A percentile compares a stretch with the other conserved stretches of the same genome.
These are phyloP conservation scores for Mariannaea elegans DNA, from an alignment of 2,329 filamentous ascomycete genomes.

Conservation along the genomic window DNA sequence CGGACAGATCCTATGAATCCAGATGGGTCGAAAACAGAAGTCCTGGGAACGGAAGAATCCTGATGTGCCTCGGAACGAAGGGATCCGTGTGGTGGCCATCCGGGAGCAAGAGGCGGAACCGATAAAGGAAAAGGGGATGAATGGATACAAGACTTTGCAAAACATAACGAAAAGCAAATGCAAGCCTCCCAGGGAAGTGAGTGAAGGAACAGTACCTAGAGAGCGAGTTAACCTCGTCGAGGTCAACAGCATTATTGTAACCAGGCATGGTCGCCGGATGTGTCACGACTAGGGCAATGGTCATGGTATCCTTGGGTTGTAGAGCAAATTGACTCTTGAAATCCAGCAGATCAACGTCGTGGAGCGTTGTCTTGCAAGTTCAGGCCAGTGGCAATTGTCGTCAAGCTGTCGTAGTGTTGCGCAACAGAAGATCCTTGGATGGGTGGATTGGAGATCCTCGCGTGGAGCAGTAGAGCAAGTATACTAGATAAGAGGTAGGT, in stretches of 20 bases:
- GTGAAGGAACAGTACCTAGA: constrained; percentile 67
- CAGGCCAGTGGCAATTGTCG: constrained; percentile 41
- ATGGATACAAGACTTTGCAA: constrained; percentile 41
- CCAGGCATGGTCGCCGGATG: constrained; percentile 62
- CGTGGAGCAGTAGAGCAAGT: constrained; percentile 29
- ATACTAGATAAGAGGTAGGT: constrained; percentile 25
- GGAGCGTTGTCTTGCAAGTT: constrained; percentile 40
- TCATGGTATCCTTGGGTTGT: constrained; percentile 56
- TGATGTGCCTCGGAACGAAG: constrained; percentile 27
- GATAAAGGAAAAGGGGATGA: constrained; percentile 21
- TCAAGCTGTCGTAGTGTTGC: constrained; percentile 37
- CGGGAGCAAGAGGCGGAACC: constrained; percentile 36
- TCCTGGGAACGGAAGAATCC: constrained; percentile 8
- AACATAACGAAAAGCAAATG: constrained; percentile 47
- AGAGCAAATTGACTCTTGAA: constrained; percentile 42
- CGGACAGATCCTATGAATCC: constrained; percentile 42
- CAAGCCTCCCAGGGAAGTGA: constrained; percentile 53
- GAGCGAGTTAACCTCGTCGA: constrained; percentile 68
- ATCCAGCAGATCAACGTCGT: constrained; percentile 42
- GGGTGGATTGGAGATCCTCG: constrained; percentile 28
- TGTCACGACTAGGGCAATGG: constrained; percentile 57
- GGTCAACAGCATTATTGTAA: constrained; percentile 61
- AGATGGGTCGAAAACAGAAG: constrained; percentile 16
- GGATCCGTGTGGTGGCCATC: constrained; percentile 24
- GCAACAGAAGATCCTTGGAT: constrained; percentile 42